These are phyloP conservation scores for Citrus glauca DNA, from an alignment of 345 rosid genomes.

Conservation along the genomic window DNA sequence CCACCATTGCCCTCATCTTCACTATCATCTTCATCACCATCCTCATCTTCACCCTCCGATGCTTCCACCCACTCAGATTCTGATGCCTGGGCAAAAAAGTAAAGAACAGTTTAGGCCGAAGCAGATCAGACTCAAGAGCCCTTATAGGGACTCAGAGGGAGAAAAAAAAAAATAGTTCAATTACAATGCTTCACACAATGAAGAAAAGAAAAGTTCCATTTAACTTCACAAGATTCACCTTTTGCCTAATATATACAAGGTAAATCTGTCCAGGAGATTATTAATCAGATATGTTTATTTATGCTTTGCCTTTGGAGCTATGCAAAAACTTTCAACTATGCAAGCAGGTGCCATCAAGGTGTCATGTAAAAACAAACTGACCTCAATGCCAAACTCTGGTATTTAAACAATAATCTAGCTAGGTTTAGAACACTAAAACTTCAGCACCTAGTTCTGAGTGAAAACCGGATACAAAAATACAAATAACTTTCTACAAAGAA, in stretches of 20 bases:
- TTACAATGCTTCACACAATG: neutral
- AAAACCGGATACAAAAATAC: neutral
- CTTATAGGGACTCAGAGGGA: neutral
- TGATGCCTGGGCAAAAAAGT: conserved; percentile 49
- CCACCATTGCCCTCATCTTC: conserved; percentile 55
- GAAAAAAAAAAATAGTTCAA: neutral
- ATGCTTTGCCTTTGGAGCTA: neutral
- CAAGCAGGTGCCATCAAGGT: neutral
- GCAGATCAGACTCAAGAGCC: conserved; percentile 6
- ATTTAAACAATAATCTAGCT: neutral
- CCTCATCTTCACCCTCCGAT: conserved; percentile 82
- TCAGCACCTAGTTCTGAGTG: neutral
- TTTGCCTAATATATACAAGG: neutral
- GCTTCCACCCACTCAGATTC: conserved; percentile 91
- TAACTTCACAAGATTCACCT: neutral
- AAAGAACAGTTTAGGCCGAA: neutral
- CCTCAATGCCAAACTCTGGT: neutral
- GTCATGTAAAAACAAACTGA: neutral
- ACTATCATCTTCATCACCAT: conserved; percentile 53
- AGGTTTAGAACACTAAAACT: neutral
- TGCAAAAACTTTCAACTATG: neutral
- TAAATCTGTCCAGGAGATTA: neutral
- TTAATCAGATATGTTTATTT: neutral
- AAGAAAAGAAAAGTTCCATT: neutral
- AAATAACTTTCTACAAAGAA: neutral